Percentiles rank a stretch among this genome's conserved stretches.
Conservation (phyloP, 2,329 filamentous ascomycete species). For the Colletotrichum sp. region DNA sequence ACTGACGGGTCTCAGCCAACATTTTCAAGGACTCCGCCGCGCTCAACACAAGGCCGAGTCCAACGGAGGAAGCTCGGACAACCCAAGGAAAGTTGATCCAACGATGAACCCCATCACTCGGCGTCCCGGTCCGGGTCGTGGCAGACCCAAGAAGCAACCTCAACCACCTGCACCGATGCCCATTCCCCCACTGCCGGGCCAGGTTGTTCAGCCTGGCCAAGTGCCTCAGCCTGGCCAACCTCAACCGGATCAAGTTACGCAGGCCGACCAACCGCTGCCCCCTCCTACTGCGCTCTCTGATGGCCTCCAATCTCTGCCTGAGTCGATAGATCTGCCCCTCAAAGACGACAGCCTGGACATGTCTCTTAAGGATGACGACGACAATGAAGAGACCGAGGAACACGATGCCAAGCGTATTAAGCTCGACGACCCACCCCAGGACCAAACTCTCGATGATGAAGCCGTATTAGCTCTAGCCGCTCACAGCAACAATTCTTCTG, state of each 20-base stretch:
- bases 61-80: conserved; percentile 37
- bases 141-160: conserved; percentile 55
- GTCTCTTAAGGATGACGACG: conserved; percentile 31
- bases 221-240: not conserved
- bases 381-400: conserved; percentile 25
- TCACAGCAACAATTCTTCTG: conserved; percentile 40
- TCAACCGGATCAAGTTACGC: conserved; percentile 14
- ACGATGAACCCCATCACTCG: conserved; percentile 64
- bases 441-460: conserved; percentile 48
- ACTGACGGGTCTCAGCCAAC: conserved; percentile 52
- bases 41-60: conserved; percentile 58
- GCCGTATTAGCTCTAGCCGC: conserved; percentile 53
- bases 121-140: conserved; percentile 62
- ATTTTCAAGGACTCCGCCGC: conserved; percentile 64
- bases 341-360: conserved; percentile 23
- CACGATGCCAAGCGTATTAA: conserved; percentile 17
- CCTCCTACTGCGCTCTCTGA: not conserved
- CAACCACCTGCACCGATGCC: conserved; percentile 20
- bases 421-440: conserved; percentile 40
- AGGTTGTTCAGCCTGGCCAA: not conserved
- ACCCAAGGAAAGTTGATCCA: conserved; percentile 50
- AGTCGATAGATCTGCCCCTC: conserved; percentile 10
- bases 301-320: not conserved
- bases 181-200: conserved; percentile 6
- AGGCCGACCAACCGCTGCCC: not conserved